A percentile compares a stretch with the other conserved stretches of the same genome.
Conservation (phyloP, 495 filamentous ascomycete genomes). For the Alectoria sarmentosa region DNA sequence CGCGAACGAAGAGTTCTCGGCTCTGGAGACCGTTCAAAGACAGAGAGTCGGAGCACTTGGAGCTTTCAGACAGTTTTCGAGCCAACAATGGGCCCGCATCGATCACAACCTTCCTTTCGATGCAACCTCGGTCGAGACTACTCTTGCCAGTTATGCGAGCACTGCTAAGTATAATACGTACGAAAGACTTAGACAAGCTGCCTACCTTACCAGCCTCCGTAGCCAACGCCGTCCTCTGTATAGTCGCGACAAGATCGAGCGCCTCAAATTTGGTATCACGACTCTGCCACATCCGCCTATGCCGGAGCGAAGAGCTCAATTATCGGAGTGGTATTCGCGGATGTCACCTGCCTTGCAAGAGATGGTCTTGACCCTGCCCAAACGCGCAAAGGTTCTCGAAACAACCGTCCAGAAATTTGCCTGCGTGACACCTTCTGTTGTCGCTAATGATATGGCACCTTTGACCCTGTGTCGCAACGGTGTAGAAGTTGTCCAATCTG, state of each 20-base stretch:
- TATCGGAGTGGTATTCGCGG: slow-evolving; percentile 67
- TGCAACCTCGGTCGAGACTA: slow-evolving; percentile 57
- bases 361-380: slow-evolving; percentile 65
- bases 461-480: slow-evolving; percentile 51
- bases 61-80: slow-evolving; percentile 23
- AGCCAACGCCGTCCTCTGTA: slow-evolving; percentile 77
- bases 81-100: slow-evolving; percentile 27
- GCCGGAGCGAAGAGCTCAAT: slow-evolving; percentile 46
- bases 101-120: slow-evolving; percentile 53
- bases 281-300: slow-evolving; percentile 46
- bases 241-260: slow-evolving; percentile 64
- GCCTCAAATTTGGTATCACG: slow-evolving; percentile 55
- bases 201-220: slow-evolving; percentile 74
- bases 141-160: slow-evolving; percentile 65
- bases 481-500: slow-evolving; percentile 48
- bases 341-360: slow-evolving; percentile 59
- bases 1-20: slow-evolving; percentile 50
- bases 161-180: slow-evolving; percentile 62
- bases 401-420: slow-evolving; percentile 77
- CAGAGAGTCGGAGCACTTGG: slow-evolving; percentile 34
- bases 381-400: slow-evolving; percentile 63
- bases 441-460: slow-evolving; percentile 60
- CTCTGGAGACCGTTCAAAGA: slow-evolving; percentile 34
- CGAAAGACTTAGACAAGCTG: slow-evolving; percentile 69
- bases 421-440: slow-evolving; percentile 82